These are phyloP conservation scores for Kodamaea hsintzibuensis DNA, from an alignment of 805 yeast species.

Conservation along the genomic window DNA sequence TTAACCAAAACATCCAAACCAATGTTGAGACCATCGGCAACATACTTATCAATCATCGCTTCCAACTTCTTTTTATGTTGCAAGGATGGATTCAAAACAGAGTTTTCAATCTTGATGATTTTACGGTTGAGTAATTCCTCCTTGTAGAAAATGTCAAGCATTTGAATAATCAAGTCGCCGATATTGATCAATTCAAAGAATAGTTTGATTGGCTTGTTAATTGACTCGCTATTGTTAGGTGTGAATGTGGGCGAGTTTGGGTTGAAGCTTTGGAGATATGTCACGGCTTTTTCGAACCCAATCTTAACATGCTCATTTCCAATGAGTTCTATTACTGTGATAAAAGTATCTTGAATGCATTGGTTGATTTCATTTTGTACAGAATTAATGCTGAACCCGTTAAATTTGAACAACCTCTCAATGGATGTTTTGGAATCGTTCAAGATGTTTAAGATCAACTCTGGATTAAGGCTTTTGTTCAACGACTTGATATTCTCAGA, in stretches of 20 bases:
- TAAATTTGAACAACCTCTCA: constrained; percentile 49
- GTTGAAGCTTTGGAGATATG: constrained; percentile 66
- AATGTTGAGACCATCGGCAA: constrained; percentile 90
- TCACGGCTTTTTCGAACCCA: constrained; percentile 82
- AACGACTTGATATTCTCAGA: constrained; percentile 74
- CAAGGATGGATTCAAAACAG: constrained; percentile 75
- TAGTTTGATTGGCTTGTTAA: constrained; percentile 80
- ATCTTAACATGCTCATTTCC: constrained; percentile 75
- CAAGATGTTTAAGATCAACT: constrained; percentile 69
- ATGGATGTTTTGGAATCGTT: constrained; percentile 67
- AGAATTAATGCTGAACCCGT: constrained; percentile 34
- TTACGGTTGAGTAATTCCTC: constrained; percentile 67
- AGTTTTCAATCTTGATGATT: constrained; percentile 68
- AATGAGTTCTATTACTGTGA: constrained; percentile 59
- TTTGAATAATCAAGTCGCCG: constrained; percentile 90
- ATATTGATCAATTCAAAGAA: constrained; percentile 90
- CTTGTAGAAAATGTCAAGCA: constrained; percentile 87
- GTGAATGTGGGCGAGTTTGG: constrained; percentile 46
- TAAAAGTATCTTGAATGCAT: constrained; percentile 62
- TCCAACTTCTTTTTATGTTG: constrained; percentile 83
- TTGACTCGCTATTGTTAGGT: constrained; percentile 28
- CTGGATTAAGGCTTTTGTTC: constrained; percentile 76
- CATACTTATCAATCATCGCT: constrained; percentile 76
- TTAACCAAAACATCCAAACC: constrained; percentile 87
- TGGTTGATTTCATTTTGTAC: constrained; percentile 34